Evolutionary conservation across 495 filamentous ascomycete genomes (phyloP).

Genomic region (Zalerion maritima): DNA sequence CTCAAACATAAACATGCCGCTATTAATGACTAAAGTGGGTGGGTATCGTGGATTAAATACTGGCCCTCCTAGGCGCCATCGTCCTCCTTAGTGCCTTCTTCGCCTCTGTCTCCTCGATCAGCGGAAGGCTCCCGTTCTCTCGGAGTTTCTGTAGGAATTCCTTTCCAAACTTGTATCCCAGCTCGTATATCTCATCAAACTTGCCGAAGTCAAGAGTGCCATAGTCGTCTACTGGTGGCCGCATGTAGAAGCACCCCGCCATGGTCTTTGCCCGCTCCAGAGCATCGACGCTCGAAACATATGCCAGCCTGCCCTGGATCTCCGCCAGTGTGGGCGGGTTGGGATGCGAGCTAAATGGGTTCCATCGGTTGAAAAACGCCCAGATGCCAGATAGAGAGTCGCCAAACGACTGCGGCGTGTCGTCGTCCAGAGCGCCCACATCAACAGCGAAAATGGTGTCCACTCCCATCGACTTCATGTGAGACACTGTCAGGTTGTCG

Average conservation of each 20-base stretch:
- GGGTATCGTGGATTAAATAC: no score
- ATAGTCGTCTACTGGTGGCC: slow-evolving; percentile 84
- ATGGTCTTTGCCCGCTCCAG: slow-evolving; percentile 82
- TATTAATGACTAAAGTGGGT: no score
- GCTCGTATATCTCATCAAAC: slow-evolving; percentile 89
- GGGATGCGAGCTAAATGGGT: slow-evolving; percentile 70
- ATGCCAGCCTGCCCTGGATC: slow-evolving; percentile 88
- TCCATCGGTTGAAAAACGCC: slow-evolving; percentile 91
- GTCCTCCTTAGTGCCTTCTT: slow-evolving; percentile 80
- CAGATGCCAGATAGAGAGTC: slow-evolving; percentile 92
- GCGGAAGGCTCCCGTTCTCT: slow-evolving; percentile 57
- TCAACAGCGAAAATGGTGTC: slow-evolving; percentile 94
- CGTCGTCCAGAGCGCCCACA: slow-evolving; percentile 81
- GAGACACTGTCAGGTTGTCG: slow-evolving; percentile 90
- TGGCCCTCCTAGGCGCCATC: slow-evolving; percentile 84
- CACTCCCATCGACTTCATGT: slow-evolving; percentile 89
- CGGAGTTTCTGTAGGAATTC: slow-evolving; percentile 58
- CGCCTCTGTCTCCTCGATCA: slow-evolving; percentile 62
- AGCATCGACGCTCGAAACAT: slow-evolving; percentile 85
- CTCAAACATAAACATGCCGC: no score
- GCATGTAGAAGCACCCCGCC: slow-evolving; percentile 84
- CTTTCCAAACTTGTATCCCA: slow-evolving; percentile 77
- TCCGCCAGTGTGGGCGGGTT: slow-evolving; percentile 93
- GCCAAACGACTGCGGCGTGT: slow-evolving; percentile 78
- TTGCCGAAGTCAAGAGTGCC: slow-evolving; percentile 92